These are phyloP conservation scores for Hippophae gyantsensis DNA, from an alignment of 306 rosid genomes.

Conservation along the genomic window DNA sequence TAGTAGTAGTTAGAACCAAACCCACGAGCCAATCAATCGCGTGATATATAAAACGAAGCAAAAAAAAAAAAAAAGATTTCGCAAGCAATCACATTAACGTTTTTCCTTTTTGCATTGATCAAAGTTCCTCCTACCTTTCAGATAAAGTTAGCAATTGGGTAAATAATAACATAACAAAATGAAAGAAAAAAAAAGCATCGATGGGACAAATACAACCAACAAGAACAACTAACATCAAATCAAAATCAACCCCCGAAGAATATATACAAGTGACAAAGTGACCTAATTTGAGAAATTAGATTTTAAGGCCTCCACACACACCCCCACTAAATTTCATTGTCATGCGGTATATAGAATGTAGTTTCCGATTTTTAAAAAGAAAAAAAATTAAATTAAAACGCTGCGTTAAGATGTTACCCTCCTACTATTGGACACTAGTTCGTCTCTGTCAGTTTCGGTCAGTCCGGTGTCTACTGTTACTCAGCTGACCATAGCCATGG, in stretches of 20 bases:
- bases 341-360: background rate
- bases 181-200: too few species aligned
- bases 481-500: slow-evolving; percentile 18
- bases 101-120: too few species aligned
- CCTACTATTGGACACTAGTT: background rate
- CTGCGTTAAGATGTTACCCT: background rate
- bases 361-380: background rate
- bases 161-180: too few species aligned
- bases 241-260: background rate
- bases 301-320: background rate
- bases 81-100: too few species aligned
- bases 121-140: too few species aligned
- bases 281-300: background rate
- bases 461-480: slow-evolving; percentile 30
- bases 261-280: background rate
- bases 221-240: background rate
- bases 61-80: too few species aligned
- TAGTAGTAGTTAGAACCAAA: too few species aligned
- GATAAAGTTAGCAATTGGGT: too few species aligned
- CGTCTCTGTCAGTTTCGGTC: slow-evolving; percentile 35
- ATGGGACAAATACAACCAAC: too few species aligned
- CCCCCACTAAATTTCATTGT: background rate
- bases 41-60: too few species aligned
- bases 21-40: too few species aligned
- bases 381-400: background rate